Base-by-base conservation (phyloP, 1,139 yeast species). In the Pichia sp. region DNA sequence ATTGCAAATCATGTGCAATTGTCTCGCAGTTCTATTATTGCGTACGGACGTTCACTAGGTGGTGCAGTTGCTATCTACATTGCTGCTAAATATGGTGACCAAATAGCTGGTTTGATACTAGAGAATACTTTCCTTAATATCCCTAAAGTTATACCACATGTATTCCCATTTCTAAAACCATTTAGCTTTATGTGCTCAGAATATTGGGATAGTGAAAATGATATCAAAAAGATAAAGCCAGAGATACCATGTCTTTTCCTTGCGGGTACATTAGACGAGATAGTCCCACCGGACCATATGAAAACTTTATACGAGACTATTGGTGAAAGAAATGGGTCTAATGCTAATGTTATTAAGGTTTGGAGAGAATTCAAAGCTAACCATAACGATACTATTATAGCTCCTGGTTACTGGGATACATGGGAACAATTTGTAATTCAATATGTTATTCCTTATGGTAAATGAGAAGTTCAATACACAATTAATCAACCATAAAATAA, bases 41-140 rank as follows among this genome's bases (percentile, higher is more conserved):
- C 88, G 15, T 89, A 88, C 58, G 98, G 98, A 2, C 71, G 96
- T 43, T 84, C 95, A 5, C 67, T 91, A 20, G 98, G 98, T 21
- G 97, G 98, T 1, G 98, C 98, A 0, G 95, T 86, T 21, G 88
- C 95, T 7, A 74, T 88, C 18, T 84, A 88, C 60, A 74, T 86
- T 40, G 89, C 94, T 0, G 71, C 88, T 2, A 64, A 67, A 38
- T 68, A 70, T 60, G 47, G 48, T 2, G 12, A 44, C 12, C 31
- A 34, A 20, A 40, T 46, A 8, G 68, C 69, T 44, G 96, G 82
- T 1, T 53, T 89, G 11, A 71, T 89, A 1, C 61, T 91, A 37
- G 98, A 91, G 54, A 91, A 91, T 59, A 86, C 97, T 0, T 91
- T 91, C 50, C 63, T 86, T 42, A 77, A 83, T 39, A 75, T 91